Percentiles rank a stretch among this genome's conserved stretches.
Conservation (phyloP, 2,329 filamentous ascomycete genomes). For the Fonsecaea pugnacius region DNA sequence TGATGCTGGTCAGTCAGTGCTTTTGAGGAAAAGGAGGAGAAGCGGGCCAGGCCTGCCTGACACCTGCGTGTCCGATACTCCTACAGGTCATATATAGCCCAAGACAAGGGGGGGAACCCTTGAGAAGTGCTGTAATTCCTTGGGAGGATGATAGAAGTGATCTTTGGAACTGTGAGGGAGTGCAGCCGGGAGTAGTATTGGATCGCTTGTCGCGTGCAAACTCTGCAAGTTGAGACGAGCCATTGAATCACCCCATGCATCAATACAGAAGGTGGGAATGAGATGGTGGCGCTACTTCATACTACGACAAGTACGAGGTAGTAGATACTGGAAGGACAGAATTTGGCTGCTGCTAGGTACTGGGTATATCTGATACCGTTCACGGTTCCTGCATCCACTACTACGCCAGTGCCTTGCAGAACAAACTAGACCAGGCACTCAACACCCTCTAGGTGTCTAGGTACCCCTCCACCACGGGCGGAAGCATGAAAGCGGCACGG, state of each 20-base stretch:
- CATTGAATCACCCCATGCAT: background rate
- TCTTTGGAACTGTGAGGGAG: no score
- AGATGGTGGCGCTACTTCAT: no score
- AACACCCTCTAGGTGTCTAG: background rate
- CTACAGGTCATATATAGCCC: background rate
- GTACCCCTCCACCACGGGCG: slow-evolving; percentile 21
- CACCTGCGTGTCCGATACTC: background rate
- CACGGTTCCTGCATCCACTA: slow-evolving; percentile 34
- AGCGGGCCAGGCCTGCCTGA: background rate
- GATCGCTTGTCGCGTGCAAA: background rate
- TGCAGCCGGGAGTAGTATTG: background rate
- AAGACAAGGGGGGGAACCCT: background rate
- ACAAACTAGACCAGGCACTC: background rate
- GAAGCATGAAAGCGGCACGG: slow-evolving; percentile 34
- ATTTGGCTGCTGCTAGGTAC: background rate
- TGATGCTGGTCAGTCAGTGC: background rate
- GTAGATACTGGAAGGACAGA: no score
- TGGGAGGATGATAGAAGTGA: no score
- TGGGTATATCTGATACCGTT: slow-evolving; percentile 35
- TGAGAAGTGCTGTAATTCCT: no score
- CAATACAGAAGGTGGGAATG: background rate
- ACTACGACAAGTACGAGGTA: no score
- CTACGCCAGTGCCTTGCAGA: slow-evolving; percentile 26
- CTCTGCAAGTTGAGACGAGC: background rate
- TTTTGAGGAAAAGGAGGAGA: background rate